Evolutionary conservation across 345 rosid genomes (phyloP).

Genomic region (Populus euphratica): DNA sequence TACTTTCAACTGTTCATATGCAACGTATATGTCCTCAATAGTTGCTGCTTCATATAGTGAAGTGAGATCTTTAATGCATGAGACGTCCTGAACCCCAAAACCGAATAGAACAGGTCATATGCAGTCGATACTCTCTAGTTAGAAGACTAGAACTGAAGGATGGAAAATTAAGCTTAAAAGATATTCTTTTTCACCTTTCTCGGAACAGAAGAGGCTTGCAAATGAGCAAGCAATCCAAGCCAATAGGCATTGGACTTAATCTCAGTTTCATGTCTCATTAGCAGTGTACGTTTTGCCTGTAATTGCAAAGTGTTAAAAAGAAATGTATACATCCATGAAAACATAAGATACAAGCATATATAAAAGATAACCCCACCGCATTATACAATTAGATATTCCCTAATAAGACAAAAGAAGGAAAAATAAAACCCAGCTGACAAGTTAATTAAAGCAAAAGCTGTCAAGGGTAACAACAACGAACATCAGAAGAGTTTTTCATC

Average conservation of each 20-base stretch:
- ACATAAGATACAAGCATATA: not conserved
- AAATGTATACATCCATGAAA: not conserved
- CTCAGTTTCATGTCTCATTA: conserved; percentile 99
- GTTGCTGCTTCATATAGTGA: conserved; percentile 80
- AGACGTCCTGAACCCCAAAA: conserved; percentile 59
- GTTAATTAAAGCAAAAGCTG: conserved; percentile 5
- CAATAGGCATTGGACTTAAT: conserved; percentile 97
- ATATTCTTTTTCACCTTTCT: conserved; percentile 59
- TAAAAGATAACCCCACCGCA: not conserved
- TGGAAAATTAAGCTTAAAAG: not conserved
- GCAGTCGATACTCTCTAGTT: not conserved
- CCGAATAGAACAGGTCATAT: not conserved
- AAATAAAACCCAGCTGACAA: conserved; percentile 1
- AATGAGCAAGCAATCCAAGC: conserved; percentile 94
- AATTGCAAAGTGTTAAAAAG: conserved; percentile 5
- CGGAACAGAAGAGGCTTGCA: conserved; percentile 92
- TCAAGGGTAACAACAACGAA: not conserved
- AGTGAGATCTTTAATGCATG: conserved; percentile 87
- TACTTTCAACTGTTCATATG: conserved; percentile 79
- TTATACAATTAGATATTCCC: not conserved
- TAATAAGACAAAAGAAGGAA: not conserved
- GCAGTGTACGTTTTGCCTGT: conserved; percentile 94
- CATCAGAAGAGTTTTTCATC: not conserved
- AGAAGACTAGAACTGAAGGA: not conserved
- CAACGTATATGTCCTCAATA: conserved; percentile 79